Conservation (phyloP, 495 filamentous ascomycete genomes). For the Viridothelium virens region DNA sequence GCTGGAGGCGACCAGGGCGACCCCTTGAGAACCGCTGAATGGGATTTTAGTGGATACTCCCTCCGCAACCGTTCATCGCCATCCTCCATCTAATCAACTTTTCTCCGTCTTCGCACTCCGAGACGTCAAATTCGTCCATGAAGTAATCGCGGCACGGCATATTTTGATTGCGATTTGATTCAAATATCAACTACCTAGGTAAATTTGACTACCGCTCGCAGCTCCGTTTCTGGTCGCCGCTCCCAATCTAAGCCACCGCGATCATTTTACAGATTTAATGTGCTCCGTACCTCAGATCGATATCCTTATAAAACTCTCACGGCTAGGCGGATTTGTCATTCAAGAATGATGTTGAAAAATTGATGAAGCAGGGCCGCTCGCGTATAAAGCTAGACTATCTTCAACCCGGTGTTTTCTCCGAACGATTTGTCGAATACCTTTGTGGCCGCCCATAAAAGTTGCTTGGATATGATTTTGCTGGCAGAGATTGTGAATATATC, state of each 20-base stretch:
- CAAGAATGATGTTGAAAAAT: too few relatives aligned
- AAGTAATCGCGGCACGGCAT: neutral
- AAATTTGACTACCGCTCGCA: neutral
- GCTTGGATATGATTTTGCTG: too few relatives aligned
- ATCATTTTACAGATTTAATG: neutral
- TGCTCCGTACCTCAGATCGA: neutral
- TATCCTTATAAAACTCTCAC: too few relatives aligned
- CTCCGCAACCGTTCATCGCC: constrained; percentile 3
- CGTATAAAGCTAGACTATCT: too few relatives aligned
- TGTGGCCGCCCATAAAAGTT: too few relatives aligned
- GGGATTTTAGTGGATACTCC: neutral
- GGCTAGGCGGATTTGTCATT: too few relatives aligned
- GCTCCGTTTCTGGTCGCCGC: too few relatives aligned
- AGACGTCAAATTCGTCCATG: neutral
- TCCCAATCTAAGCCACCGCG: neutral
- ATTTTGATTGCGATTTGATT: neutral
- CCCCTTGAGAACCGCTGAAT: neutral
- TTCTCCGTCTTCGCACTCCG: neutral
- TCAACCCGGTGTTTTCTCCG: too few relatives aligned
- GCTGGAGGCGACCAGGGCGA: neutral
- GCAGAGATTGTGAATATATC: too few relatives aligned
- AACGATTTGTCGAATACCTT: too few relatives aligned
- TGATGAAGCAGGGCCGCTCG: too few relatives aligned
- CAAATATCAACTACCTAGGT: neutral
- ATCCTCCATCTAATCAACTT: neutral